These are phyloP conservation scores for Rhodotorula sp. DNA, from an alignment of 1,284 basidiomycete species.

Conservation along the genomic window DNA sequence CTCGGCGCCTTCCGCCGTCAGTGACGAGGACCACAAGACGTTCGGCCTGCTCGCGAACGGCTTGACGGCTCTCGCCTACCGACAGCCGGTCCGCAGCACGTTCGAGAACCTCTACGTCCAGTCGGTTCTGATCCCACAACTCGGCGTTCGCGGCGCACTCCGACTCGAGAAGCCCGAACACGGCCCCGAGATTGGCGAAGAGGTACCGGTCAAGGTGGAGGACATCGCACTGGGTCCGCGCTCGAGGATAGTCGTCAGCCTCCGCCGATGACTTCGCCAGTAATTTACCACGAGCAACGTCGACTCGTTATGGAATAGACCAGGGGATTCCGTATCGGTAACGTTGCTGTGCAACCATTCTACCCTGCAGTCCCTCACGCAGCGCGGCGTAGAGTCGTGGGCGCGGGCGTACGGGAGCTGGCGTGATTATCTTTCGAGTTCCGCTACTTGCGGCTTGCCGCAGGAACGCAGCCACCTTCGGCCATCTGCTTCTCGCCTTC, in stretches of 20 bases:
- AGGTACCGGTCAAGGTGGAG: conserved; percentile 15
- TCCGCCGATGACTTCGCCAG: background rate
- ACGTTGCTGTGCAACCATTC: no score
- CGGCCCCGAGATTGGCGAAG: conserved; percentile 16
- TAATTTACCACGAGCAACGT: no score
- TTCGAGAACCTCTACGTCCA: conserved; percentile 28
- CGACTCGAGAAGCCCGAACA: conserved; percentile 7
- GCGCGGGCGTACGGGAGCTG: no score
- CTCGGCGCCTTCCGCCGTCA: background rate
- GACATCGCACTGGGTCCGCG: conserved; percentile 25
- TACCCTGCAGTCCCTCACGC: no score
- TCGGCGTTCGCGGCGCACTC: conserved; percentile 31
- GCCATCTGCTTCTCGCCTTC: no score
- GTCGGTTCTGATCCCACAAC: conserved; percentile 24
- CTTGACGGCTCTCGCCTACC: conserved; percentile 28
- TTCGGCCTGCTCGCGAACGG: conserved; percentile 15
- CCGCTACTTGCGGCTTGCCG: no score
- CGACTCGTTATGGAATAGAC: no score
- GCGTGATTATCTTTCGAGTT: no score
- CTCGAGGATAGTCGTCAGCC: conserved; percentile 16
- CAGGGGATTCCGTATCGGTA: no score
- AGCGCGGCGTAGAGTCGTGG: no score
- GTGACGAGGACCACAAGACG: conserved; percentile 10
- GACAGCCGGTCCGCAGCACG: conserved; percentile 5
- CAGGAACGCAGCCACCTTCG: no score